Evolutionary conservation across 2,329 filamentous ascomycete genomes (phyloP).

Genomic region (Penicillium sp.): DNA sequence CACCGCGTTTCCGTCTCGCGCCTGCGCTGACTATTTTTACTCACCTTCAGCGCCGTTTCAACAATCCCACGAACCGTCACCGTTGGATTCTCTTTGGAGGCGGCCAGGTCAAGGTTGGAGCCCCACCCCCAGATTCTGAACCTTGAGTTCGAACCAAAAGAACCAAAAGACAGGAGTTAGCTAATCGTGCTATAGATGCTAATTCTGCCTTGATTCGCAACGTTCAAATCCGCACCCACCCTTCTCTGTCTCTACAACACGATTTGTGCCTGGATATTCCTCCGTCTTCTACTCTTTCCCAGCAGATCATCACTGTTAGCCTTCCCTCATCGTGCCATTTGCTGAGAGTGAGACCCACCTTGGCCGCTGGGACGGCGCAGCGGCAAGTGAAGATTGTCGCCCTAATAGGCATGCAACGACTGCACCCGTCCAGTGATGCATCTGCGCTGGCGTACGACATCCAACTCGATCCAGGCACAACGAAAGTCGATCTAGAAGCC

Average conservation of each 20-base stretch:
- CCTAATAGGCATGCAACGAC: slow-evolving; percentile 62
- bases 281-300: slow-evolving; percentile 63
- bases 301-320: slow-evolving; percentile 71
- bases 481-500: slow-evolving; percentile 74
- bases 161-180: neutral
- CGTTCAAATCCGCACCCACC: slow-evolving; percentile 66
- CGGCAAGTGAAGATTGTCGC: slow-evolving; percentile 77
- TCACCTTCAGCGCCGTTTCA: slow-evolving; percentile 25
- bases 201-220: slow-evolving; percentile 66
- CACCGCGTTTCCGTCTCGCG: neutral
- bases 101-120: slow-evolving; percentile 50
- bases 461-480: slow-evolving; percentile 68
- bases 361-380: slow-evolving; percentile 62
- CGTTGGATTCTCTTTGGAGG: slow-evolving; percentile 44
- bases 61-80: slow-evolving; percentile 27
- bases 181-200: slow-evolving; percentile 40
- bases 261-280: slow-evolving; percentile 64
- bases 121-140: neutral
- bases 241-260: slow-evolving; percentile 60
- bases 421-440: slow-evolving; percentile 52
- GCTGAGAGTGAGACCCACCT: slow-evolving; percentile 66
- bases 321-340: slow-evolving; percentile 66
- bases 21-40: slow-evolving; percentile 4
- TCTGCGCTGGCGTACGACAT: slow-evolving; percentile 72
- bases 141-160: neutral